Evolutionary conservation across 2,329 filamentous ascomycete species (phyloP).

Genomic region (Hypoxylon sp.): DNA sequence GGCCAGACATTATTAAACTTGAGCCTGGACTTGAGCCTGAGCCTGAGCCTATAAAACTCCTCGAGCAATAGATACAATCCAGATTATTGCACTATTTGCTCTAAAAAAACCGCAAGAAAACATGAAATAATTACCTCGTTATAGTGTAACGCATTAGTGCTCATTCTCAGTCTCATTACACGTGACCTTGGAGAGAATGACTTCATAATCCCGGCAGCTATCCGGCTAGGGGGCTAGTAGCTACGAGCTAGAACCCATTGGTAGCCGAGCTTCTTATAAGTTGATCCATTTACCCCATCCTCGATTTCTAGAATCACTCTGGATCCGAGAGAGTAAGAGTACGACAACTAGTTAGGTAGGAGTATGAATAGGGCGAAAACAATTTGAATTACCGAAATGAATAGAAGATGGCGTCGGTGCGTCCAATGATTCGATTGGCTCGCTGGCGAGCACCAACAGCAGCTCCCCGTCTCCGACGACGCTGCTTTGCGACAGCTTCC

Average conservation of each 20-base stretch:
- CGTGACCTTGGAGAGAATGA: constrained; percentile 28
- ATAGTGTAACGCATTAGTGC: constrained; percentile 5
- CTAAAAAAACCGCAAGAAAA: not conserved
- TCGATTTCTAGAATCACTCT: constrained; percentile 1
- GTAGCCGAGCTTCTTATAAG: constrained; percentile 28
- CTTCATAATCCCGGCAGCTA: constrained; percentile 28
- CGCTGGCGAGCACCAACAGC: constrained; percentile 42
- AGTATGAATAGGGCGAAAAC: constrained; percentile 4
- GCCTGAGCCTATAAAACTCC: not conserved
- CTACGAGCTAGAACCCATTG: constrained; percentile 22
- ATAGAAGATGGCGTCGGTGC: constrained; percentile 52
- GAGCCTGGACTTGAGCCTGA: too few species aligned
- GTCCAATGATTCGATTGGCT: constrained; percentile 51
- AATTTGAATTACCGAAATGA: constrained; percentile 46
- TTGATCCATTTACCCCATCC: constrained; percentile 22
- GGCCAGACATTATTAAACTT: not conserved
- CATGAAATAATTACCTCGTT: not conserved
- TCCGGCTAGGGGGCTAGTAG: not conserved
- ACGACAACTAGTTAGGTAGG: not conserved
- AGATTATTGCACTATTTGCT: constrained; percentile 2
- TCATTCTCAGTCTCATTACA: not conserved
- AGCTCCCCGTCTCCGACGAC: constrained; percentile 43
- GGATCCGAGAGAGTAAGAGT: constrained; percentile 9
- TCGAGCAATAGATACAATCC: not conserved
- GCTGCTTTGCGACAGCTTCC: constrained; percentile 54